Evolutionary conservation across 495 filamentous ascomycete genomes (phyloP), one percentile per base, ranked within the genome.

Genomic region (Daldinia vernicosa): DNA sequence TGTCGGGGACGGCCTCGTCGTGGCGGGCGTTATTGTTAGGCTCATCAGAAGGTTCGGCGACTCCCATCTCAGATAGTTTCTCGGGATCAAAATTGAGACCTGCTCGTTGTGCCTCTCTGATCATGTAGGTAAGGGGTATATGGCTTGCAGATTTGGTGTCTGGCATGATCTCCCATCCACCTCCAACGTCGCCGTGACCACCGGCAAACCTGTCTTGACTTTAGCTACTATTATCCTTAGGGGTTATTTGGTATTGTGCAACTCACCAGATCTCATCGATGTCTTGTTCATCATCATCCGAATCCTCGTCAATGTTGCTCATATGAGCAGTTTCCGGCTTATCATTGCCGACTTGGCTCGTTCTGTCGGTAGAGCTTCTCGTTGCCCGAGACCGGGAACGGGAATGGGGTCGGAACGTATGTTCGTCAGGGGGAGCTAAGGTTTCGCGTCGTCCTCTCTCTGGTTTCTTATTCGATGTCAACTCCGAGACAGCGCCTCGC

Each of bases 61-160:
- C 86, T 40, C 89, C 89, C 74, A 93, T 85, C 24, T 87, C 84
- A 37, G 85, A 84, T 71, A 95, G 83, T 67, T 93, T 92, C 55
- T 87, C 82, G 11, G 80, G 64, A 69, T 95, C 91, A 40, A 95
- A 93, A 4, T 83, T 78, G 11, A 95, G 85, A 0, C 92, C 92
- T 3, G 92, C 92, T 22, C 82, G 86, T 60, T 89, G 86, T 4
- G 92, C 92, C 78, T 95, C 92, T 57, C 90, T 85, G 2, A 95
- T 88, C 91, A 96, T 96, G 88, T 92, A 96, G 4, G 91, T 86
- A 3, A 95, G 81, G 2, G 93, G 92, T 7, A 89, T 85, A 73
- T 97, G 91, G 63, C 89, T 92, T 12, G 93, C 83, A 2, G 90
- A 78, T 50, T 84, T 81, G 75, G 89, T 86, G 0, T 84, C 88